Evolutionary conservation across 2,329 filamentous ascomycete species (phyloP), one percentile per base, ranked within the genome.

Genomic region (Zalaria obscura): DNA sequence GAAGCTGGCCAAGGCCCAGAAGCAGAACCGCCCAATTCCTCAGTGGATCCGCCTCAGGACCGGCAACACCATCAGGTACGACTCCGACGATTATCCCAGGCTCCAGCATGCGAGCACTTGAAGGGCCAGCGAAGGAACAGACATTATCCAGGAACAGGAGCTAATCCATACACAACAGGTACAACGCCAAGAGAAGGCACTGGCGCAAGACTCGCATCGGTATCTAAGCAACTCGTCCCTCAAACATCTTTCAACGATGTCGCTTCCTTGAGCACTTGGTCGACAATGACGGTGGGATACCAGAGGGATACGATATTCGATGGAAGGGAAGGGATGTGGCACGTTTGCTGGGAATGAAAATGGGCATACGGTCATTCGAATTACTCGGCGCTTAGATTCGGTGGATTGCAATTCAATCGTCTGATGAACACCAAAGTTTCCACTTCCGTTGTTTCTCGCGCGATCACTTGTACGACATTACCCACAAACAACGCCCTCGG

Each of bases 1-100:
- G 73, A 98, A 98, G 91, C 87, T 98, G 76, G 91, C 91, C 67
- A 95, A 89, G 79, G 91, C 91, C 68, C 89, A 96, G 79, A 96
- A 94, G 81, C 89, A 96, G 78, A 98, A 98, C 83, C 83, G 91
- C 69, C 91, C 91, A 60, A 95, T 98, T 68, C 91, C 91, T 56
- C 91, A 98, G 78, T 98, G 91, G 91, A 96, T 98, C 69, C 83
- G 91, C 68, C 80, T 98, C 65, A 83, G 89, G 69, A 96, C 91
- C 62, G 83, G 80, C 72, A 98, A 98, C 81, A 95, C 88, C 73
- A 95, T 98, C 76, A 84, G 89, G 91, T 98, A 86, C 73, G 81
- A 72, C 40, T 44, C 27, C 39, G 7, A 32, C 18, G 18, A 18
- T 18, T 18, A 18, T 18, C 18, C 18, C 18, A 18, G 18, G 18